Conservation (phyloP, 179 eudicot species). For the Heliamphora pulchella region DNA sequence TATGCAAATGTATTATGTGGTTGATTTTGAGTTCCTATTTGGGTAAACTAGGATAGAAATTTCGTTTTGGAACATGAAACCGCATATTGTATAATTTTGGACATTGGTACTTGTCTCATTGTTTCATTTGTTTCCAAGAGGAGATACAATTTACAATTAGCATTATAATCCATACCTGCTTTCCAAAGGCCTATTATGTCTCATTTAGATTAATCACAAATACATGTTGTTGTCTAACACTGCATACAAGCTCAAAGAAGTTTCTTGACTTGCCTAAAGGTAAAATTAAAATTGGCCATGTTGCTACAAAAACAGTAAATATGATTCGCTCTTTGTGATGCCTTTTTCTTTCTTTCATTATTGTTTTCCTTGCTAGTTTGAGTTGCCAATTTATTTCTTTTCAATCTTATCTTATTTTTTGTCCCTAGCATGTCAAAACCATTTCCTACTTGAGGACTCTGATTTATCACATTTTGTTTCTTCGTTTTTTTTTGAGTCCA, state of each 20-base stretch:
- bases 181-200: not conserved
- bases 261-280: not conserved
- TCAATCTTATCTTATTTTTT: not conserved
- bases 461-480: not conserved
- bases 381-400: not conserved
- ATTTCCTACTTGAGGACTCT: conserved; percentile 7
- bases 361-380: conserved; percentile 4
- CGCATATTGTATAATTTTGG: not conserved
- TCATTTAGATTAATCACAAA: conserved; percentile 5
- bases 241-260: not conserved
- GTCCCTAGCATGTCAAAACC: not conserved
- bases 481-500: not conserved
- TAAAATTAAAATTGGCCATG: not conserved
- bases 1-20: not conserved
- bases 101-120: not conserved
- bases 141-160: not conserved
- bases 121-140: not conserved
- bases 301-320: not conserved
- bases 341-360: not conserved
- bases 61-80: not conserved
- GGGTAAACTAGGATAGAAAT: not conserved
- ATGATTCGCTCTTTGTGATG: not conserved
- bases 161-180: not conserved
- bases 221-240: not conserved
- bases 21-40: not conserved